These are phyloP conservation scores for Anthostomella pinea DNA, from an alignment of 2,329 filamentous ascomycete genomes.

Conservation along the genomic window DNA sequence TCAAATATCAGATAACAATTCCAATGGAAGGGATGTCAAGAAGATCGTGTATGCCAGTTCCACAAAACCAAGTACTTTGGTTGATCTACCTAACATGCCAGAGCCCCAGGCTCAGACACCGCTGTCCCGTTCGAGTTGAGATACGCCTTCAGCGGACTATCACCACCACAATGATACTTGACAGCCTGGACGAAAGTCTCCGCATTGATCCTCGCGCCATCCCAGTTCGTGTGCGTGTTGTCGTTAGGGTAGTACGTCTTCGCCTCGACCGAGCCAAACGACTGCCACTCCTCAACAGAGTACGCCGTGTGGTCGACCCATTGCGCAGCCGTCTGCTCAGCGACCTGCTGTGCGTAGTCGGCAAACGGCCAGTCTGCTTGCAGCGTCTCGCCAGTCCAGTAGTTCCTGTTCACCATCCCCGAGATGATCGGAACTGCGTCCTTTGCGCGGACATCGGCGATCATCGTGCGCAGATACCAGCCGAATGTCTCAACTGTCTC, in stretches of 20 bases:
- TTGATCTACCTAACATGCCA: too few relatives aligned
- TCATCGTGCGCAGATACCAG: slow-evolving; percentile 27
- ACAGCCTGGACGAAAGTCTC: slow-evolving; percentile 18
- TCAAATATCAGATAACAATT: too few relatives aligned
- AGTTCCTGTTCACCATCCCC: slow-evolving; percentile 26
- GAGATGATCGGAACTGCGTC: slow-evolving; percentile 20
- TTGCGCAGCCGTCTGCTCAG: slow-evolving; percentile 12
- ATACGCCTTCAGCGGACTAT: background rate
- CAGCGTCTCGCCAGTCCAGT: slow-evolving; percentile 15
- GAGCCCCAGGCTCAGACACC: too few relatives aligned
- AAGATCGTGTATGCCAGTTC: too few relatives aligned
- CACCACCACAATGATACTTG: slow-evolving; percentile 15
- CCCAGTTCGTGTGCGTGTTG: slow-evolving; percentile 27
- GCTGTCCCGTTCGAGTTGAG: background rate
- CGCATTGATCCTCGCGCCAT: slow-evolving; percentile 17
- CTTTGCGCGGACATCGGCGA: slow-evolving; percentile 22
- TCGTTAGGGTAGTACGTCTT: slow-evolving; percentile 27
- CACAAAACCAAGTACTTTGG: too few relatives aligned
- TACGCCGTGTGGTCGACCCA: slow-evolving; percentile 29
- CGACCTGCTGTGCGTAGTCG: slow-evolving; percentile 19
- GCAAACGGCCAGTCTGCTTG: slow-evolving; percentile 22
- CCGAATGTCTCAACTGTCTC: slow-evolving; percentile 27
- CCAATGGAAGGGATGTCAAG: too few relatives aligned
- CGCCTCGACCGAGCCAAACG: slow-evolving; percentile 17
- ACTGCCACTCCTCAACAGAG: slow-evolving; percentile 20